Evolutionary conservation across 2,329 filamentous ascomycete species (phyloP).

Genomic region (Cercospora zeina): DNA sequence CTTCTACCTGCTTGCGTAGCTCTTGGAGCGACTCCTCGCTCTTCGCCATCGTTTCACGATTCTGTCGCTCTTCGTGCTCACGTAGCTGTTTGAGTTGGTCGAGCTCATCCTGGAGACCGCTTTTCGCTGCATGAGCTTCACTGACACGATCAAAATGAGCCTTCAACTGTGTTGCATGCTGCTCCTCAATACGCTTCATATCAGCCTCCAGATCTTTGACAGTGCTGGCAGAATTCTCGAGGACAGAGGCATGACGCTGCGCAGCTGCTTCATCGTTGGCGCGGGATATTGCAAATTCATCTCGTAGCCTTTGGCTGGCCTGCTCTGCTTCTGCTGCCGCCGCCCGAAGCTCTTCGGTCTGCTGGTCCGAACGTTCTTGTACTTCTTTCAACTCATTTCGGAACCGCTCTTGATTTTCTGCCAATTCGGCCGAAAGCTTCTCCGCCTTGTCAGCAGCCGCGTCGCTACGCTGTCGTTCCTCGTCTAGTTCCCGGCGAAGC

Average conservation of each 20-base stretch:
- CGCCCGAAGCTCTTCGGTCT: slow-evolving; percentile 23
- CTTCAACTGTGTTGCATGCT: slow-evolving; percentile 24
- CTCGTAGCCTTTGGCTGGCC: slow-evolving; percentile 22
- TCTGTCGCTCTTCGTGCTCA: slow-evolving; percentile 15
- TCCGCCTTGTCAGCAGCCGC: slow-evolving; percentile 19
- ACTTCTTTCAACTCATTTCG: slow-evolving; percentile 24
- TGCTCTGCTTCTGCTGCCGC: slow-evolving; percentile 19
- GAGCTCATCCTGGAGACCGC: slow-evolving; percentile 24
- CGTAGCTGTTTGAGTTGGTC: slow-evolving; percentile 22
- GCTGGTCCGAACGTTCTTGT: slow-evolving; percentile 21
- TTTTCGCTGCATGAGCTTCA: slow-evolving; percentile 13
- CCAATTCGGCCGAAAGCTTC: slow-evolving; percentile 24
- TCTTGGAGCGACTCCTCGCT: slow-evolving; percentile 22
- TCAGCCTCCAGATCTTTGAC: slow-evolving; percentile 26
- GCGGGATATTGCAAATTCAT: slow-evolving; percentile 22
- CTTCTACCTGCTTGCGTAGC: slow-evolving; percentile 29
- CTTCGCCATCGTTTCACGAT: slow-evolving; percentile 17
- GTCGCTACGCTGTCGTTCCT: slow-evolving; percentile 24
- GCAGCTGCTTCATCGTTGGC: slow-evolving; percentile 22
- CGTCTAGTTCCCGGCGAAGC: slow-evolving; percentile 33
- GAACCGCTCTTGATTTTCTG: slow-evolving; percentile 16
- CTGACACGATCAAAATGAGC: slow-evolving; percentile 17
- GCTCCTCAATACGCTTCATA: slow-evolving; percentile 19
- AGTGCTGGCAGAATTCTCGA: slow-evolving; percentile 18
- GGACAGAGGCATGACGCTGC: slow-evolving; percentile 16